Evolutionary conservation across 2,329 filamentous ascomycete genomes (phyloP).

Genomic region (Volutella citrinella): DNA sequence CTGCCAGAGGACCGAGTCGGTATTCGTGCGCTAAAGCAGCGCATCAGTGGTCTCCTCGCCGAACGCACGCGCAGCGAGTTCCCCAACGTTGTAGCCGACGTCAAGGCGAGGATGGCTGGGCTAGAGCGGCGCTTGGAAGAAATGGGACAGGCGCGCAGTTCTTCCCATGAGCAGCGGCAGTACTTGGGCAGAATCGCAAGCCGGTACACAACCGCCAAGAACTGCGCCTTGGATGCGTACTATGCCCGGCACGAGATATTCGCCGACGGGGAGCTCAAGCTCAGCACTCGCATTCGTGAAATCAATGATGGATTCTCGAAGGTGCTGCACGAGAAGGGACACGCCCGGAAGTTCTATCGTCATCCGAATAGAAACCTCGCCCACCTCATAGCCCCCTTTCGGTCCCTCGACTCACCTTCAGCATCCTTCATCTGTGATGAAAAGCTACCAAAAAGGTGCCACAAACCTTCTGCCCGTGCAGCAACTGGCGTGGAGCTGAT

Average conservation of each 20-base stretch:
- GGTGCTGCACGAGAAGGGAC: constrained; percentile 21
- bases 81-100: constrained; percentile 32
- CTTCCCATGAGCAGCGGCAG: constrained; percentile 28
- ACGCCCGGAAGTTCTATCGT: constrained; percentile 11
- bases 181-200: constrained; percentile 34
- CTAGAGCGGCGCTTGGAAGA: constrained; percentile 15
- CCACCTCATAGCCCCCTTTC: too few species aligned
- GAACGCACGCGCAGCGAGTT: constrained; percentile 39
- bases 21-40: constrained; percentile 30
- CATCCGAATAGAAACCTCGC: neutral
- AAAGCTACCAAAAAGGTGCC: too few species aligned
- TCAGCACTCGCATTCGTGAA: constrained; percentile 37
- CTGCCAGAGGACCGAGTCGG: constrained; percentile 30
- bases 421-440: too few species aligned
- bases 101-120: constrained; percentile 13
- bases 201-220: constrained; percentile 25
- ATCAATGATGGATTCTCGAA: constrained; percentile 36
- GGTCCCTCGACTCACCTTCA: too few species aligned
- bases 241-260: constrained; percentile 34
- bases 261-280: constrained; percentile 21
- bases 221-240: constrained; percentile 31
- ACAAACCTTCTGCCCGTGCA: too few species aligned
- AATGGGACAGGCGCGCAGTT: constrained; percentile 30
- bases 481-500: neutral
- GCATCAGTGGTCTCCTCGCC: constrained; percentile 36